Base-by-base conservation (phyloP, 768 basidiomycete species). In the Crepidotus variabilis region DNA sequence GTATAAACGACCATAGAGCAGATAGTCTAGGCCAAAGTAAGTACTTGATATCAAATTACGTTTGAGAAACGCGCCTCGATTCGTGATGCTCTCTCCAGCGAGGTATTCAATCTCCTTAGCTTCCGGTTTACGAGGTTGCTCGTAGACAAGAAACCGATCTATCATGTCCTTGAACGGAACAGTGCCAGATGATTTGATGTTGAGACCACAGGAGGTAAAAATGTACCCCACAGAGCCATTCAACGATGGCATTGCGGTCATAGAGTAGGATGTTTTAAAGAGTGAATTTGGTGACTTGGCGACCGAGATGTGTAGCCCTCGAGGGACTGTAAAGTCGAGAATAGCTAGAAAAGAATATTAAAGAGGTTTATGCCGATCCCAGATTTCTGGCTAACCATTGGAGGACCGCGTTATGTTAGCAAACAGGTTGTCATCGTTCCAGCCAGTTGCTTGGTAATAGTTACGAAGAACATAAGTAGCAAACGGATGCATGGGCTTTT, bases 381-480 rank as follows among this genome's bases (percentile, higher is more conserved):
- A 45, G 11, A 57, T 9, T 20, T 43, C 4, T 35, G 51, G 55
- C 71, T 59, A 33, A 96, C 94, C 90, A 73, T 82, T 87, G 1
- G 94, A 96, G 34, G 93, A 90, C 54, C 92, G 84, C 0, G 93
- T 97, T 46, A 98, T 64, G 61, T 95, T 92, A 2, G 89, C 84
- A 65, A 92, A 98, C 20, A 96, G 77, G 65, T 96, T 96, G 71
- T 98, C 95, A 68, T 96, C 92, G 64, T 94, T 94, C 96, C 96
- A 98, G 59, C 92, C 91, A 32, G 93, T 97, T n/a, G 85, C 86
- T 61, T 83, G 82, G 77, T 93, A 94, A 72, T 96, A 98, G 69
- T 81, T 87, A 60, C 89, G 87, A 35, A 98, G 78, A 55, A 98
- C 88, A 74, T 93, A 92, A 13, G 90, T 83, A 36, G 91, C 87